A percentile compares a stretch with the other conserved stretches of the same genome.
These are phyloP conservation scores for Neofusicoccum laricinum DNA, from an alignment of 2,329 filamentous ascomycete genomes.

Conservation along the genomic window DNA sequence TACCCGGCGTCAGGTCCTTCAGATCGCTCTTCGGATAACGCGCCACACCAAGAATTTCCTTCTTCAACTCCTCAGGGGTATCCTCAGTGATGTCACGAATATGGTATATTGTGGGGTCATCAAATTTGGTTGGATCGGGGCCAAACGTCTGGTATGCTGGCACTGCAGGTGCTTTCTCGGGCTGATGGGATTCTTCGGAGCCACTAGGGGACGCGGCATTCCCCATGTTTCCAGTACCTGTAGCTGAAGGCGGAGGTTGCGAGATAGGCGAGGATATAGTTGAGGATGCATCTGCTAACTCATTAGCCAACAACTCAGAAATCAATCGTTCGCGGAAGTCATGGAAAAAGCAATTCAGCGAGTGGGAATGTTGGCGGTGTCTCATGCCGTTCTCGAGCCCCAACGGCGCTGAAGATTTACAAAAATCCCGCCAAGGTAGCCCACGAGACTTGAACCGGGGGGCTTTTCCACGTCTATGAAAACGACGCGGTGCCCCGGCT, in stretches of 20 bases:
- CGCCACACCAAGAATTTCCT: slow-evolving; percentile 82
- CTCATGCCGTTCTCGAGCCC: too few species aligned
- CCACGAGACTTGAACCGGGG: too few species aligned
- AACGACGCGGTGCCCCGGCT: too few species aligned
- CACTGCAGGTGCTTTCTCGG: slow-evolving; percentile 58
- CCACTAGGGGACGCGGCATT: slow-evolving; percentile 61
- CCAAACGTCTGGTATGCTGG: slow-evolving; percentile 84
- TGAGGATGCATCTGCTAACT: slow-evolving; percentile 33
- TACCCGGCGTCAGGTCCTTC: slow-evolving; percentile 79
- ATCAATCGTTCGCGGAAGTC: too few species aligned
- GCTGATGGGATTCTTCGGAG: slow-evolving; percentile 57
- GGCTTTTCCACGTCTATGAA: too few species aligned
- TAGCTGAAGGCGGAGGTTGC: slow-evolving; percentile 41
- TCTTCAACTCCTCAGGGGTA: slow-evolving; percentile 83
- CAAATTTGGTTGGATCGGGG: slow-evolving; percentile 84
- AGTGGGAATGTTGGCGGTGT: too few species aligned
- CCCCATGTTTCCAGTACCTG: slow-evolving; percentile 59
- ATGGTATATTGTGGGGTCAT: slow-evolving; percentile 91
- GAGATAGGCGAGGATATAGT: slow-evolving; percentile 40
- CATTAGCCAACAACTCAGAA: background rate
- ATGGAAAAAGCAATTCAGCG: too few species aligned
- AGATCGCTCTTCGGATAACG: slow-evolving; percentile 79
- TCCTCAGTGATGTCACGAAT: slow-evolving; percentile 71
- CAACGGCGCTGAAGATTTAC: too few species aligned
- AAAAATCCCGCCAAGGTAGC: too few species aligned